Evolutionary conservation across 306 rosid species (phyloP).

Genomic region (Fragaria vesca): DNA sequence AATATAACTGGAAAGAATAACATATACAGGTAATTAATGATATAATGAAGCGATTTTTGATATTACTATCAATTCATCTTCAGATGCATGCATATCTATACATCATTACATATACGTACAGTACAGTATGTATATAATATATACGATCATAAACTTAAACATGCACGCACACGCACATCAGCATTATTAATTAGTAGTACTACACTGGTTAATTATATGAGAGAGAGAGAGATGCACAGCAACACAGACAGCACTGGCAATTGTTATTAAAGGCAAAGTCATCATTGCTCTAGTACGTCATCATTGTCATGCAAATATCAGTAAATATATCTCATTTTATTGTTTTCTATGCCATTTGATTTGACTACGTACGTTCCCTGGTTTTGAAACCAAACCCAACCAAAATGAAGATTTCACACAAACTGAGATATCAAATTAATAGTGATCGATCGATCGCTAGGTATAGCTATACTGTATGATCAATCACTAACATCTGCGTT

Average conservation of each 20-base stretch:
- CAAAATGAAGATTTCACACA: background rate
- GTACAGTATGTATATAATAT: background rate
- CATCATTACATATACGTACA: too few species aligned
- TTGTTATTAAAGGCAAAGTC: constrained; percentile 36
- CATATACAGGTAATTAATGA: background rate
- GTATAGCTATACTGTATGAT: background rate
- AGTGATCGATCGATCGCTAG: background rate
- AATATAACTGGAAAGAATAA: background rate
- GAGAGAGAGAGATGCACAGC: constrained; percentile 6
- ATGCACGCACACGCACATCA: background rate
- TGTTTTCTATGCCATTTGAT: constrained; percentile 1
- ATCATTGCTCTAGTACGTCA: constrained; percentile 51
- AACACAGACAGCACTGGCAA: constrained; percentile 22
- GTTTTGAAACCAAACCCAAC: constrained; percentile 20
- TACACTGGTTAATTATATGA: background rate
- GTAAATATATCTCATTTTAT: background rate
- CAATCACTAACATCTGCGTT: background rate
- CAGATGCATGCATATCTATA: background rate
- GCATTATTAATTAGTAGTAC: background rate
- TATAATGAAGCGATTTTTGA: background rate
- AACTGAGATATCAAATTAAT: background rate
- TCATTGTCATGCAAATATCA: constrained; percentile 39
- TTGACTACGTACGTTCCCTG: constrained; percentile 26
- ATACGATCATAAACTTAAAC: background rate
- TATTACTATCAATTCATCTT: background rate